A percentile compares a stretch with the other conserved stretches of the same genome.
phyloP scores from a whole-genome alignment of 306 rosid genomes.

The Fragaria nilgerrensis region DNA sequence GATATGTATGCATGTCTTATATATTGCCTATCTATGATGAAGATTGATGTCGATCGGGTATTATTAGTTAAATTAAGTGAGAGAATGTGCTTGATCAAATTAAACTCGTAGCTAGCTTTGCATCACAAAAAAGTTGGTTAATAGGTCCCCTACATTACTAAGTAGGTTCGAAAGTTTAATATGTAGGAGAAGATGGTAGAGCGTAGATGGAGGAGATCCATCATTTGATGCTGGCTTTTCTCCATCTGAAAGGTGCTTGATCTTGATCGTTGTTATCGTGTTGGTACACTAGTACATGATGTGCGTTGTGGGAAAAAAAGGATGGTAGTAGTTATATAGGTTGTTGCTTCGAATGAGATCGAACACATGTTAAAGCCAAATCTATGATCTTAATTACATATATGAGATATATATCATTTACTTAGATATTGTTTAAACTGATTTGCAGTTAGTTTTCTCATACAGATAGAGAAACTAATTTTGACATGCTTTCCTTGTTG shows the following conservation, averaged over 20 bases:
- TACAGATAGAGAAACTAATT: neutral
- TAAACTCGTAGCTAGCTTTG: constrained; percentile 23
- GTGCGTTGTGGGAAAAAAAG: constrained; percentile 8
- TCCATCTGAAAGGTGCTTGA: constrained; percentile 35
- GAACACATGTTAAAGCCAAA: constrained; percentile 27
- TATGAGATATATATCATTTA: neutral
- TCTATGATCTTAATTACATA: too few species aligned
- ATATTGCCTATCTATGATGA: constrained; percentile 2
- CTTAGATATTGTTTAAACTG: neutral
- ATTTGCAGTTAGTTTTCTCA: neutral
- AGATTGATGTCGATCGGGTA: neutral
- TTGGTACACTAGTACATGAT: constrained; percentile 5
- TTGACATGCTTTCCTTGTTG: neutral
- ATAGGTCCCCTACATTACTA: constrained; percentile 25
- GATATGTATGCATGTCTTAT: neutral
- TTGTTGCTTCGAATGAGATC: constrained; percentile 35
- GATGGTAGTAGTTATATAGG: constrained; percentile 6
- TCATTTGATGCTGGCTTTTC: constrained; percentile 25
- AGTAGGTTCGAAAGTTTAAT: constrained; percentile 27
- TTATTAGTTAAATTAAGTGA: neutral
- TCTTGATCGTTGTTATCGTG: constrained; percentile 31
- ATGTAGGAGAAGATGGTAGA: constrained; percentile 24
- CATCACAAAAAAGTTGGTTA: constrained; percentile 23
- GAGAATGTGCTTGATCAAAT: constrained; percentile 20
- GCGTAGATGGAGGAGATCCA: constrained; percentile 24